phyloP scores from a whole-genome alignment of 306 rosid species.

The Vigna angularis region DNA sequence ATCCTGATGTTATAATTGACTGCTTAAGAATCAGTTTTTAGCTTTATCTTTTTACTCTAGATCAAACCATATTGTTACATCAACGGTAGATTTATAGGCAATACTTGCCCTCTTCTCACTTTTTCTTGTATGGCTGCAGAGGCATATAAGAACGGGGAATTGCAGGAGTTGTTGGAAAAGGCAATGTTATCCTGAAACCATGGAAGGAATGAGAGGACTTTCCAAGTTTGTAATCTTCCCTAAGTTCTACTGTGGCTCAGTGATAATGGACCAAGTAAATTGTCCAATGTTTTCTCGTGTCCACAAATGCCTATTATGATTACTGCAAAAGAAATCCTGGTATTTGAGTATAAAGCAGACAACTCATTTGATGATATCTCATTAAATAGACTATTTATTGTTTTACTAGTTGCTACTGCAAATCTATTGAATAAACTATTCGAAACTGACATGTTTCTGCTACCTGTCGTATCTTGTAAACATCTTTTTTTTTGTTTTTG shows the following conservation, averaged over 20 bases:
- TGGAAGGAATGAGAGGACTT: slow-evolving; percentile 30
- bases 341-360: slow-evolving; percentile 20
- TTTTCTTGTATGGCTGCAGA: slow-evolving; percentile 56
- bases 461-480: neutral
- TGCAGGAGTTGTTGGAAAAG: slow-evolving; percentile 90
- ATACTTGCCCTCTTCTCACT: neutral
- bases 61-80: neutral
- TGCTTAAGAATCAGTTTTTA: slow-evolving; percentile 19
- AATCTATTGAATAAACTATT: slow-evolving; percentile 11
- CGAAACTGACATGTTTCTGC: neutral
- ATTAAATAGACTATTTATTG: slow-evolving; percentile 26
- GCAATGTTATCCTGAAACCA: slow-evolving; percentile 77
- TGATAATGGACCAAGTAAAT: slow-evolving; percentile 27
- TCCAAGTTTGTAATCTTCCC: slow-evolving; percentile 26
- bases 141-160: slow-evolving; percentile 82
- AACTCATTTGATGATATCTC: slow-evolving; percentile 13
- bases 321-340: slow-evolving; percentile 21
- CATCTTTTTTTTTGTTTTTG: neutral
- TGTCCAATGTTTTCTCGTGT: slow-evolving; percentile 30
- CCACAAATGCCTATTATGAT: slow-evolving; percentile 28
- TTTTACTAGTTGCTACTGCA: slow-evolving; percentile 19
- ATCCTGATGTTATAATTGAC: slow-evolving; percentile 5
- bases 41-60: neutral
- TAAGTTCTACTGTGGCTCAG: slow-evolving; percentile 16
- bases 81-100: slow-evolving; percentile 3